Evolutionary conservation across 371 early-diverging fungal species (phyloP).

Genomic region (Mortierella sp.): DNA sequence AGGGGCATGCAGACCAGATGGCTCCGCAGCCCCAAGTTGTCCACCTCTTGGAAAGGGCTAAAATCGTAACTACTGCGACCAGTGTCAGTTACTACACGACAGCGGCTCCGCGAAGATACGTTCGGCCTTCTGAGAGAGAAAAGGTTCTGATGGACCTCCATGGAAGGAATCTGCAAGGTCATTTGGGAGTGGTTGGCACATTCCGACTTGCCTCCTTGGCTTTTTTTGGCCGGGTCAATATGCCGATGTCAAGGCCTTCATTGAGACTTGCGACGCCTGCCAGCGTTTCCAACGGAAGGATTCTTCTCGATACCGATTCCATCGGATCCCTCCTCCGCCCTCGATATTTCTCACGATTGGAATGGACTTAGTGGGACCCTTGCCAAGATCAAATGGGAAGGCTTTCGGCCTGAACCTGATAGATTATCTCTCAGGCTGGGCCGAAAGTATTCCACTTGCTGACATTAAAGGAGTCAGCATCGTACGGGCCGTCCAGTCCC

Average conservation of each 20-base stretch:
- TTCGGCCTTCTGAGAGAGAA: not conserved
- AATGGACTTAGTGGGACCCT: not conserved
- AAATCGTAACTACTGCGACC: too few species aligned
- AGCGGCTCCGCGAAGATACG: not conserved
- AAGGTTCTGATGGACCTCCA: not conserved
- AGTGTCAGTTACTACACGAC: too few species aligned
- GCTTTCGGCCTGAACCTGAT: not conserved
- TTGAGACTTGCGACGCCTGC: not conserved
- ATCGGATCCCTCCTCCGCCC: not conserved
- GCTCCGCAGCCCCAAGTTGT: too few species aligned
- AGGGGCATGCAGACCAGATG: too few species aligned
- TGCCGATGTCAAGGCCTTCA: not conserved
- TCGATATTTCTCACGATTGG: not conserved
- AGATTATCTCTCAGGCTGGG: not conserved
- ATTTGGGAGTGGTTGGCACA: not conserved
- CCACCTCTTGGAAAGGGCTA: too few species aligned
- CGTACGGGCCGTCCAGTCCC: not conserved
- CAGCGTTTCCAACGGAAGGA: not conserved
- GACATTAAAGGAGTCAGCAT: not conserved
- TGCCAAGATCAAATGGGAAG: not conserved
- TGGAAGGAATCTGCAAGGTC: not conserved
- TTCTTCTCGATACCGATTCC: not conserved
- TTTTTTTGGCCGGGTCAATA: constrained; percentile 3
- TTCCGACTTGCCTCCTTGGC: not conserved
- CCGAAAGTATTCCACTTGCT: not conserved